Base-by-base conservation (phyloP, 768 basidiomycete genomes). In the Trametes maxima region DNA sequence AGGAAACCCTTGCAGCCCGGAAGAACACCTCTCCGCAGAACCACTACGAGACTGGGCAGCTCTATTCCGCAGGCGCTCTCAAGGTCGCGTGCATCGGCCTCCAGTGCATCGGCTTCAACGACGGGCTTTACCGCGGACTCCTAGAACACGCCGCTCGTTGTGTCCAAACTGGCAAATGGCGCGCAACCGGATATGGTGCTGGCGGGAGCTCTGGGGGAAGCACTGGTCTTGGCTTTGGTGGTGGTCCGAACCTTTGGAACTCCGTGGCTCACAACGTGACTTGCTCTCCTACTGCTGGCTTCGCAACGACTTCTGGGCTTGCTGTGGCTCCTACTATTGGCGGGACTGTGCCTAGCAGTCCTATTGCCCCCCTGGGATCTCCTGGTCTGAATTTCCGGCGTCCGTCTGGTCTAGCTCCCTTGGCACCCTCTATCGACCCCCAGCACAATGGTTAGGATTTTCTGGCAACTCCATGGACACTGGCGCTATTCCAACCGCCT, bases 1-100 rank as follows among this genome's bases (percentile, higher is more conserved):
- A 83, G 73, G 90, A 91, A 59, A 92, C 90, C 0, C 76, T 92
- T 37, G 73, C 81, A 1, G 84, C 78, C 6, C 83, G 90, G 47
- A 91, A 89, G 73, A 90, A 89, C 69, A 83, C 82, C 19, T 89
- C 89, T 1, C 89, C 90, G 17, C 89, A 90, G 70, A 90, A 88
- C 67, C 73, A 85, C 25, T 91, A 91, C 74, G 90, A 92, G 71
- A 85, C 83, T 0, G 75, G 78, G 0, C 90, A 92, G 69, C 80
- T 92, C 35, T 92, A 91, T 69, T 78, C 81, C 5, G 86, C 79
- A 1, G 90, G 90, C 1, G 90, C 89, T 24, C 79, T 92, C 48
- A 86, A 83, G 62, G 82, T 89, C 22, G 87, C 86, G 14, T 92
- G 89, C 65, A 75, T 92, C 57, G 90, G 83, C 4, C 74, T 92